Evolutionary conservation across 2,329 filamentous ascomycete genomes (phyloP).

Genomic region (Pseudogymnoascus verrucosus): DNA sequence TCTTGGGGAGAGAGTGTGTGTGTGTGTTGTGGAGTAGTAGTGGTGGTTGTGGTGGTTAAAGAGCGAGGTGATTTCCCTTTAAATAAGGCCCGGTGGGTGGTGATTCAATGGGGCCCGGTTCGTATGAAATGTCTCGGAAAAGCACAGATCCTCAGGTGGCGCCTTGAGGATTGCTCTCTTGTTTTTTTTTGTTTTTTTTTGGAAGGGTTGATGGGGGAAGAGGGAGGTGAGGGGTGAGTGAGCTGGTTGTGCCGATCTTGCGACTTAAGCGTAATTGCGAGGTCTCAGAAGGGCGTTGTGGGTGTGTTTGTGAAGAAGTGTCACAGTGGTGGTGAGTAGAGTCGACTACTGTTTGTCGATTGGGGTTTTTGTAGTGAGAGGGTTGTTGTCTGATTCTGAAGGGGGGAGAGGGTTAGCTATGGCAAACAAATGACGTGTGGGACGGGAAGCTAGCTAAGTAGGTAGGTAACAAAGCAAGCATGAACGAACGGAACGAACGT

Average conservation of each 20-base stretch:
- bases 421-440: background rate
- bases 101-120: background rate
- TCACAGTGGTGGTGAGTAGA: background rate
- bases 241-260: background rate
- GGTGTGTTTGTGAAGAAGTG: background rate
- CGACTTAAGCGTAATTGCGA: background rate
- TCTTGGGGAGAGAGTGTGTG: background rate
- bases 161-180: background rate
- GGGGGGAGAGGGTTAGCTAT: background rate
- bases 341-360: background rate
- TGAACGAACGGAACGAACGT: background rate
- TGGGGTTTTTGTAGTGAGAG: background rate
- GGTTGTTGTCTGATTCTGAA: background rate
- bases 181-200: background rate
- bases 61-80: background rate
- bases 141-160: slow-evolving; percentile 20
- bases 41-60: background rate
- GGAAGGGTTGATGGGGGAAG: background rate
- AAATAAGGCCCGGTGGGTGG: background rate
- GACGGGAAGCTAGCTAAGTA: background rate
- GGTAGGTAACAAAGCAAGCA: background rate
- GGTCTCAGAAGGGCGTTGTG: background rate
- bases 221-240: background rate
- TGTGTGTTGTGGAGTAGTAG: background rate
- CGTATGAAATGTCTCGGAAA: slow-evolving; percentile 14